These are phyloP conservation scores for Amborella trichopoda DNA, from an alignment of 164 flowering plant species.

Conservation along the genomic window DNA sequence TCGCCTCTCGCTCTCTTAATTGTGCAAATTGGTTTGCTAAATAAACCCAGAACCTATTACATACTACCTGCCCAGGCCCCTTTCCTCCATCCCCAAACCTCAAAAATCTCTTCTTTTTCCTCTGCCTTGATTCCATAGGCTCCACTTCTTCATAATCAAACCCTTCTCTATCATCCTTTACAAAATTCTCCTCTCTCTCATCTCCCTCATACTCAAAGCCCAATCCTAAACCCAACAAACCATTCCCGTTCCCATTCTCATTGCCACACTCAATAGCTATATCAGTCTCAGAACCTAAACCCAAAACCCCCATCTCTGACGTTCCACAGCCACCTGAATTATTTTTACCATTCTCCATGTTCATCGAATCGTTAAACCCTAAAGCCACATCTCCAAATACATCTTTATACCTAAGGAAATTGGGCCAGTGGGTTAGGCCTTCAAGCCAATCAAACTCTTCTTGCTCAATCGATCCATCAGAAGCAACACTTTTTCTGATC, in stretches of 20 bases:
- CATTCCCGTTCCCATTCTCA: slow-evolving; percentile 49
- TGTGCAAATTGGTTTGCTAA: slow-evolving; percentile 40
- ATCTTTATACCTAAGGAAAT: slow-evolving; percentile 73
- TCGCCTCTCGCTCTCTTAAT: slow-evolving; percentile 57
- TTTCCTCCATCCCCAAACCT: slow-evolving; percentile 32
- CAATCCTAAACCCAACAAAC: slow-evolving; percentile 35
- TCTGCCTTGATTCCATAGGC: slow-evolving; percentile 25
- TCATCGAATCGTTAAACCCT: slow-evolving; percentile 11
- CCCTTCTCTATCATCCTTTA: slow-evolving; percentile 47
- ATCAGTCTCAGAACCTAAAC: slow-evolving; percentile 24
- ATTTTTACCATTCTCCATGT: slow-evolving; percentile 8
- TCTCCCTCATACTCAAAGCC: slow-evolving; percentile 65
- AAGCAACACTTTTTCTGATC: slow-evolving; percentile 40
- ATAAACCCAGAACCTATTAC: slow-evolving; percentile 33
- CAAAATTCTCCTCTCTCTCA: slow-evolving; percentile 14
- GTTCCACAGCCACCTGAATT: slow-evolving; percentile 17
- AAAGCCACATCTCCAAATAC: slow-evolving; percentile 74
- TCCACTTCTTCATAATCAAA: slow-evolving; percentile 43
- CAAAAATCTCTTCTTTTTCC: slow-evolving; percentile 33
- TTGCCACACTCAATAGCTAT: slow-evolving; percentile 10
- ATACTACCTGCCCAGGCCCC: neutral
- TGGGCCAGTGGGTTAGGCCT: slow-evolving; percentile 76
- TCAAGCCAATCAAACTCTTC: slow-evolving; percentile 82
- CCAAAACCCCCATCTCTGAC: slow-evolving; percentile 29
- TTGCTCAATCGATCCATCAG: neutral